Conservation (phyloP, 2,329 filamentous ascomycete species). For the Amauroascus niger region DNA sequence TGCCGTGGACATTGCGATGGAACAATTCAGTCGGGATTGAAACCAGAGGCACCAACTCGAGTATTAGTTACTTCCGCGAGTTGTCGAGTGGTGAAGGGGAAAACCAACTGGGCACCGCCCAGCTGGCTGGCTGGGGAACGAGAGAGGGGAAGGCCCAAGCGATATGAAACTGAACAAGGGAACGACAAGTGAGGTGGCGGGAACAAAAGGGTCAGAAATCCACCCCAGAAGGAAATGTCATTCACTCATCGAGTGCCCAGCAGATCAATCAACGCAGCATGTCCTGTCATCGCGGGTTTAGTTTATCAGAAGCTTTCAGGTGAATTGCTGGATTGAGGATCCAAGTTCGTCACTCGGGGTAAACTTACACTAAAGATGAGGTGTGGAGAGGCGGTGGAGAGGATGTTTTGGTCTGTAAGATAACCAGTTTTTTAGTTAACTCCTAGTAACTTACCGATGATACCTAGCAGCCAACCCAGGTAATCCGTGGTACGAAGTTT, state of each 20-base stretch:
- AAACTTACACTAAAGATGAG: conserved; percentile 7
- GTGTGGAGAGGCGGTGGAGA: conserved; percentile 7
- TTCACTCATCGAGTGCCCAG: neutral
- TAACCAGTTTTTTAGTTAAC: too few relatives aligned
- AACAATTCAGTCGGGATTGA: neutral
- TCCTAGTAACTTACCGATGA: neutral
- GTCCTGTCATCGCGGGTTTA: neutral
- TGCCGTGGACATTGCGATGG: conserved; percentile 37
- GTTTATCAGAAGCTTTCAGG: neutral
- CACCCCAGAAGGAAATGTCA: neutral
- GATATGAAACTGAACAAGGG: conserved; percentile 6
- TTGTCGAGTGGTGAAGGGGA: neutral
- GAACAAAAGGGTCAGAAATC: neutral
- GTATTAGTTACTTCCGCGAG: neutral
- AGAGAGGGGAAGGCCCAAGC: conserved; percentile 4
- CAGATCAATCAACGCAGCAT: conserved; percentile 1
- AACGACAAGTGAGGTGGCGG: conserved; percentile 3
- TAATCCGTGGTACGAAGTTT: neutral
- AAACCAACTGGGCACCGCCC: neutral
- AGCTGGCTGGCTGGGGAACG: conserved; percentile 6
- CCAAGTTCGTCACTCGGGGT: conserved; percentile 11
- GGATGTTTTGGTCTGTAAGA: conserved; percentile 1
- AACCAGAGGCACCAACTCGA: neutral
- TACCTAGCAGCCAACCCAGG: neutral
- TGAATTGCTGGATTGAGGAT: conserved; percentile 5